phyloP scores from a whole-genome alignment of 176 grass and related monocot genomes.

The Elaeis guineensis region DNA sequence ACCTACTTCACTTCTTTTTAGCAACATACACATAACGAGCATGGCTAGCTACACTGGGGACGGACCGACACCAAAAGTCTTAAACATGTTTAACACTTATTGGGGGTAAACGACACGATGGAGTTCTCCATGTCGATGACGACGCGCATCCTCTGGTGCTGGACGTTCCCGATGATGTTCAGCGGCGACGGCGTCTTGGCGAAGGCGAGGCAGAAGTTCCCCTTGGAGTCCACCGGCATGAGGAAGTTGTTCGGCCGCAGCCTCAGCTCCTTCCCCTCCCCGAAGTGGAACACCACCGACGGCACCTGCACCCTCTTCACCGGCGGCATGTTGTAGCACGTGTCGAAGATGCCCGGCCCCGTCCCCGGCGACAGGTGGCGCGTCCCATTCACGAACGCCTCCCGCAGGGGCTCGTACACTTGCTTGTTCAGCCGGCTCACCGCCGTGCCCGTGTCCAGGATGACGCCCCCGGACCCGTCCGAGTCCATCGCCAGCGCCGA shows the following conservation, averaged over 20 bases:
- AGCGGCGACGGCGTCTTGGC: constrained; percentile 25
- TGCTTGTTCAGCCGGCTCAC: constrained; percentile 39
- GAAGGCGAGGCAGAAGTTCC: constrained; percentile 44
- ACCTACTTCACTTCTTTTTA: too few species aligned
- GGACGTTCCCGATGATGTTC: constrained; percentile 48
- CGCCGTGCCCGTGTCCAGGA: constrained; percentile 48
- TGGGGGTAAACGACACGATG: too few species aligned
- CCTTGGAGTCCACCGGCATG: too few species aligned
- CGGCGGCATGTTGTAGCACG: constrained; percentile 47
- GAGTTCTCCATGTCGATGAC: constrained; percentile 32
- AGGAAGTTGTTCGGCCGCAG: background rate
- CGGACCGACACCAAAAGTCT: too few species aligned
- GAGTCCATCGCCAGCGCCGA: too few species aligned
- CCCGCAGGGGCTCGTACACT: constrained; percentile 39
- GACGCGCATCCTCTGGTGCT: constrained; percentile 54
- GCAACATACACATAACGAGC: too few species aligned
- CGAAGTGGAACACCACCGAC: constrained; percentile 48
- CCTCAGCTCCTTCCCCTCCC: constrained; percentile 21
- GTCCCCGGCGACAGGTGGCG: constrained; percentile 29
- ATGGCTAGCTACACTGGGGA: too few species aligned
- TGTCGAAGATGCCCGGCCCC: constrained; percentile 34
- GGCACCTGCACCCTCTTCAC: constrained; percentile 37
- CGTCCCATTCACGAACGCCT: constrained; percentile 42
- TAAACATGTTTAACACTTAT: too few species aligned
- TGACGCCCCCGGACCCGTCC: constrained; percentile 28